Evolutionary conservation across 768 basidiomycete species (phyloP).

Genomic region (Neoboletus magnificus): DNA sequence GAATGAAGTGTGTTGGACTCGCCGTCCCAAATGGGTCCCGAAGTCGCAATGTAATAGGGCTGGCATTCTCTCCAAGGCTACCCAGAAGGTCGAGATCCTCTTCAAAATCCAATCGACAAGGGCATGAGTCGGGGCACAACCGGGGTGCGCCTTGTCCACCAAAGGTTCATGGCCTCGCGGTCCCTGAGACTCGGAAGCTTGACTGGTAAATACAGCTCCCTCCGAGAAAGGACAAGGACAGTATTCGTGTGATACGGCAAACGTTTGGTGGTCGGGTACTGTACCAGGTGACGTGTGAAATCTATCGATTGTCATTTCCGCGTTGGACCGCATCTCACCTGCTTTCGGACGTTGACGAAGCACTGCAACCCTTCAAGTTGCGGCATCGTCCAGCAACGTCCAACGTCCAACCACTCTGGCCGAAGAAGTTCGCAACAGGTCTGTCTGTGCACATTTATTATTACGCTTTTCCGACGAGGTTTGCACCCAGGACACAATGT

Average conservation of each 20-base stretch:
- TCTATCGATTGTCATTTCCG: too few species aligned
- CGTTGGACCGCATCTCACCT: too few species aligned
- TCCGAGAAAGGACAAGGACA: neutral
- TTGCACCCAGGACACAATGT: constrained; percentile 16
- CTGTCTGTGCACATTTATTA: neutral
- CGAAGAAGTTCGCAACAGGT: constrained; percentile 4
- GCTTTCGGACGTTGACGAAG: too few species aligned
- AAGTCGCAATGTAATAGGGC: too few species aligned
- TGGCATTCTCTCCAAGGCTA: too few species aligned
- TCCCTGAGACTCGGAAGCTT: neutral
- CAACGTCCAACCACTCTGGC: neutral
- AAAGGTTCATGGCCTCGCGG: neutral
- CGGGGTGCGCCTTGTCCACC: neutral
- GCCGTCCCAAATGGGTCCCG: too few species aligned
- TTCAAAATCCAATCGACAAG: neutral
- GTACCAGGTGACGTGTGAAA: too few species aligned
- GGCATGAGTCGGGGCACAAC: neutral
- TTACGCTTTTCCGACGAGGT: neutral
- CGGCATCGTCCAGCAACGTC: neutral
- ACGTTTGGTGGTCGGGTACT: too few species aligned
- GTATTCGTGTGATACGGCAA: too few species aligned
- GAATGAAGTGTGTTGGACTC: too few species aligned
- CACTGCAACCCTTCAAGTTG: neutral
- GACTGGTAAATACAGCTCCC: neutral
- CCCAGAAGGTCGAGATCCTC: neutral